Percentiles rank a stretch among this genome's conserved stretches.
These are phyloP conservation scores for Xylariaceae sp. DNA, from an alignment of 2,329 filamentous ascomycete genomes.

Conservation along the genomic window DNA sequence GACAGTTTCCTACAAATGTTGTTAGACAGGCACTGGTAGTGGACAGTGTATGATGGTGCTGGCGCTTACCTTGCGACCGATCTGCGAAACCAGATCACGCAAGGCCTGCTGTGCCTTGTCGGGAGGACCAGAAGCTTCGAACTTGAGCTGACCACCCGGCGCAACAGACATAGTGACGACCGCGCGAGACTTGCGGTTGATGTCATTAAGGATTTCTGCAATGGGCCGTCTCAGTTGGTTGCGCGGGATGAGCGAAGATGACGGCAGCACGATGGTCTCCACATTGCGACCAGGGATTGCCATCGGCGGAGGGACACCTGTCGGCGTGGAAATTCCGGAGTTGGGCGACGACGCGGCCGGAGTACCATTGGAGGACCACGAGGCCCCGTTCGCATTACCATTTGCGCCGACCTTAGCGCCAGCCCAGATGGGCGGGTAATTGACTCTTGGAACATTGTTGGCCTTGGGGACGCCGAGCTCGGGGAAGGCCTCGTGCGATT, in stretches of 20 bases:
- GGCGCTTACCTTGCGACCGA: slow-evolving; percentile 74
- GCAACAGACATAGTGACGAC: slow-evolving; percentile 71
- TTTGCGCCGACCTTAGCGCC: slow-evolving; percentile 56
- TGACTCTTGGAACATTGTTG: slow-evolving; percentile 45
- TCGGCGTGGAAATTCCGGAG: slow-evolving; percentile 51
- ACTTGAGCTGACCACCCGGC: slow-evolving; percentile 67
- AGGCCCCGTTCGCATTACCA: slow-evolving; percentile 48
- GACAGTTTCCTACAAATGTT: slow-evolving; percentile 44
- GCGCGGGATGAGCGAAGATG: slow-evolving; percentile 70
- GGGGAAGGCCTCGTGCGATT: slow-evolving; percentile 91
- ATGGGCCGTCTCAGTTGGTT: slow-evolving; percentile 79
- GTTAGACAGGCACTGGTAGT: slow-evolving; percentile 3
- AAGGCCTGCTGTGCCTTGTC: slow-evolving; percentile 82
- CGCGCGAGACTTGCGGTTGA: slow-evolving; percentile 87
- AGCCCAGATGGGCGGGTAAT: slow-evolving; percentile 71
- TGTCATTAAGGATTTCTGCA: slow-evolving; percentile 78
- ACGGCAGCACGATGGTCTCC: slow-evolving; percentile 68
- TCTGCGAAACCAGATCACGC: slow-evolving; percentile 81
- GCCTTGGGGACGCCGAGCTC: slow-evolving; percentile 72
- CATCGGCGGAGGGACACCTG: slow-evolving; percentile 50
- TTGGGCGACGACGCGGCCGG: slow-evolving; percentile 60
- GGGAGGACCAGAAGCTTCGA: slow-evolving; percentile 78
- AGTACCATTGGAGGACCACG: slow-evolving; percentile 47
- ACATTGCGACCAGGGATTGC: slow-evolving; percentile 77
- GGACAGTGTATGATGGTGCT: neutral